Conservation (phyloP, 1,284 basidiomycete genomes). For the Malassezia furfur region DNA sequence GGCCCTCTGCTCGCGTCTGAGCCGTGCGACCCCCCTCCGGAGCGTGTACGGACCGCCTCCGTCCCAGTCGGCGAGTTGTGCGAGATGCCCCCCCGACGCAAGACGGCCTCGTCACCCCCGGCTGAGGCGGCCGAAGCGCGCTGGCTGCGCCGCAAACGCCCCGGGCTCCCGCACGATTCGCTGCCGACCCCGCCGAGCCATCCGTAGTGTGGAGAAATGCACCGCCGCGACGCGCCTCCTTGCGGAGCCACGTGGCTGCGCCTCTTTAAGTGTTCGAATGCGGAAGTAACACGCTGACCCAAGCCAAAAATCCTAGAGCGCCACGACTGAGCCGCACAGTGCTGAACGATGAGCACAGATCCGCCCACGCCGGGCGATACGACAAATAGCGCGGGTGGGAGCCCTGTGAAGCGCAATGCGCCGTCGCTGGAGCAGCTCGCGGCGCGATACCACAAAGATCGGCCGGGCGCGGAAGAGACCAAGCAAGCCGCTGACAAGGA, state of each 20-base stretch:
- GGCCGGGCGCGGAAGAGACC: not conserved
- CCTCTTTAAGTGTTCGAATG: slow-evolving; percentile 3
- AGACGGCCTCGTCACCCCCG: too few relatives aligned
- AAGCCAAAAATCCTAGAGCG: not conserved
- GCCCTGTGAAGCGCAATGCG: slow-evolving; percentile 5
- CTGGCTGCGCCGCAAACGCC: not conserved
- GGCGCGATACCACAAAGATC: slow-evolving; percentile 8
- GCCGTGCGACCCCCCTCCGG: too few relatives aligned
- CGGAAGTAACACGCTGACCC: slow-evolving; percentile 1
- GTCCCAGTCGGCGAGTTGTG: too few relatives aligned
- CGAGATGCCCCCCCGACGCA: too few relatives aligned
- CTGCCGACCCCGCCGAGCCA: not conserved
- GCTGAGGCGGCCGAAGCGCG: too few relatives aligned
- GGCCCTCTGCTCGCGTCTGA: too few relatives aligned
- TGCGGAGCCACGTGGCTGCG: not conserved
- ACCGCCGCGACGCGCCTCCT: not conserved
- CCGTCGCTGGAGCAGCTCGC: slow-evolving; percentile 11
- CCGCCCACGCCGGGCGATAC: not conserved
- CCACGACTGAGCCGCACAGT: too few relatives aligned
- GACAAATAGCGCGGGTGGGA: not conserved
- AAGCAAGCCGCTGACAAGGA: not conserved
- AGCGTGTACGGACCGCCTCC: too few relatives aligned
- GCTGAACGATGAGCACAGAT: not conserved
- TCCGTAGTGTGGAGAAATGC: not conserved
- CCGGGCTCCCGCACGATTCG: not conserved